A percentile compares a stretch with the other conserved stretches of the same genome.
Conservation (phyloP, 352 stramenopile genomes). For the Pythium folliculosum region DNA sequence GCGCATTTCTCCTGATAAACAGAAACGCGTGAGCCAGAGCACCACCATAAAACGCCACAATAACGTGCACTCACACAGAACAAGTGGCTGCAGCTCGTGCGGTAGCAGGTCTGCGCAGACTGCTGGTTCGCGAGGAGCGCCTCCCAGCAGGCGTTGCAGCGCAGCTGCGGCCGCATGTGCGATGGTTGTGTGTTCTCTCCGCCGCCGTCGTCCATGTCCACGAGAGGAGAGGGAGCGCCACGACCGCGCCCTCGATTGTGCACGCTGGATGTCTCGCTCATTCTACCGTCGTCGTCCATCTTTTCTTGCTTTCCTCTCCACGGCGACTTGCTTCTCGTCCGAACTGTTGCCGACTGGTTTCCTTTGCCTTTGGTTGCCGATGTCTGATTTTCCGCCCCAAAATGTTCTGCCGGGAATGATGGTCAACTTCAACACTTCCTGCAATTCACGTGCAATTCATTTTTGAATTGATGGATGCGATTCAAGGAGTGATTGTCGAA, state of each 20-base stretch:
- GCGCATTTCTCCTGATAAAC: constrained; percentile 73
- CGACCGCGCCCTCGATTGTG: constrained; percentile 41
- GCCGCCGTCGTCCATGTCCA: constrained; percentile 51
- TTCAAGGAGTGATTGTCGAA: constrained; percentile 23
- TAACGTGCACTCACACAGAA: constrained; percentile 48
- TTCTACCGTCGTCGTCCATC: constrained; percentile 63
- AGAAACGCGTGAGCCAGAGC: neutral
- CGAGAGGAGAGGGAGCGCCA: constrained; percentile 33
- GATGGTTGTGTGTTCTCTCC: constrained; percentile 13
- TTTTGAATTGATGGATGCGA: neutral
- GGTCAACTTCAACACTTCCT: constrained; percentile 28
- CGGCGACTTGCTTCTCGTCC: neutral
- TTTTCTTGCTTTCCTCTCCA: constrained; percentile 1
- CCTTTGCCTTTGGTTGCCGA: neutral
- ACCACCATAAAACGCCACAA: neutral
- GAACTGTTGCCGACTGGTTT: constrained; percentile 1
- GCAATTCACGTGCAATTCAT: constrained; percentile 28
- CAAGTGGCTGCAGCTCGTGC: constrained; percentile 72
- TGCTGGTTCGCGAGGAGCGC: constrained; percentile 58
- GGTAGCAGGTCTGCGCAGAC: constrained; percentile 78
- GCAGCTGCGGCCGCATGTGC: constrained; percentile 59
- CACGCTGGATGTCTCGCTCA: constrained; percentile 77
- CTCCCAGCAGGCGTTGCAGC: constrained; percentile 82
- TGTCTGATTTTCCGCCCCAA: neutral
- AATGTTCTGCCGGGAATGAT: constrained; percentile 19